Percentiles rank a stretch among this genome's conserved stretches.
phyloP scores from a whole-genome alignment of 108 stramenopile genomes.

The Cylindrotheca fusiformis region DNA sequence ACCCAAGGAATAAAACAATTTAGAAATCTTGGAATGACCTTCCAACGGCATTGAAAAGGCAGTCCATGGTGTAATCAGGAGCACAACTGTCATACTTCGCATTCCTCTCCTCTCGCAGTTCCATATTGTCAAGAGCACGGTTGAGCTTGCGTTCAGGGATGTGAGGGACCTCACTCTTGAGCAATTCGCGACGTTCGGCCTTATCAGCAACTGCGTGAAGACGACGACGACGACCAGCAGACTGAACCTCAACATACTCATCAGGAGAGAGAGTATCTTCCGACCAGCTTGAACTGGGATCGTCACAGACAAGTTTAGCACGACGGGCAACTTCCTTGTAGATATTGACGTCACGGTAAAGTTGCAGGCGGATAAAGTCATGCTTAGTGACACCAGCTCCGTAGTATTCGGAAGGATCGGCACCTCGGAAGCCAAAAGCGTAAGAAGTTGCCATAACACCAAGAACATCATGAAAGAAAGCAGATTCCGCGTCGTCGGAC shows the following conservation, averaged over 20 bases:
- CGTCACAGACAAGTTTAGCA: conserved; percentile 28
- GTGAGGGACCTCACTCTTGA: conserved; percentile 16
- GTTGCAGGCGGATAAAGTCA: conserved; percentile 26
- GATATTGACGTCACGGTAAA: conserved; percentile 27
- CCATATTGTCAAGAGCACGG: background rate
- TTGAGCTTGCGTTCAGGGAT: conserved; percentile 9
- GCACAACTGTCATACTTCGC: conserved; percentile 8
- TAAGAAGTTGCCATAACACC: conserved; percentile 22
- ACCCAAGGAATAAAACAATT: no score
- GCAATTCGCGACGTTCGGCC: conserved; percentile 4
- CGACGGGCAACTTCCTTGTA: conserved; percentile 34
- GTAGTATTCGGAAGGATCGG: conserved; percentile 25
- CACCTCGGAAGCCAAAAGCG: conserved; percentile 30
- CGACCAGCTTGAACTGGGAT: conserved; percentile 4
- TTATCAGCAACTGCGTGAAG: conserved; percentile 2
- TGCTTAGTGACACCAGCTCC: conserved; percentile 1
- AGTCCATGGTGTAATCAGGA: conserved; percentile 24
- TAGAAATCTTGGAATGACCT: no score
- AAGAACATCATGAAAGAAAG: conserved; percentile 28
- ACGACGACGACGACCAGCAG: conserved; percentile 4
- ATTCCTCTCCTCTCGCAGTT: conserved; percentile 3
- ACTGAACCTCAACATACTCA: conserved; percentile 12
- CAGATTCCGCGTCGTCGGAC: background rate
- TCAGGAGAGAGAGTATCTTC: conserved; percentile 15
- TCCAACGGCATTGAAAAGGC: conserved; percentile 21